Evolutionary conservation across 2,329 filamentous ascomycete species (phyloP), one percentile per base, ranked within the genome.

Genomic region (Hypomyces perniciosus): DNA sequence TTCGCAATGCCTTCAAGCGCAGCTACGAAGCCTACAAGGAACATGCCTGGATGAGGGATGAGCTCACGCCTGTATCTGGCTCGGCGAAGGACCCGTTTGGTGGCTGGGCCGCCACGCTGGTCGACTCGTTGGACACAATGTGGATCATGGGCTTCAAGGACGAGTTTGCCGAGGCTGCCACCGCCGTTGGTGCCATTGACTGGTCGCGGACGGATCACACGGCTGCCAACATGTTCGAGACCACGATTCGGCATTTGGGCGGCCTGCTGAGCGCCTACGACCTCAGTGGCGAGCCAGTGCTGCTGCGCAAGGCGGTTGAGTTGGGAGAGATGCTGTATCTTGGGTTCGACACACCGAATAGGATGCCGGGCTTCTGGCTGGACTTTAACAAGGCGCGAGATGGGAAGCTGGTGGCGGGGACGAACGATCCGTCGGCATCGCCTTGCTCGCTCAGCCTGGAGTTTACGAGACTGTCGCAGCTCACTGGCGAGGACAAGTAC

Each of bases 381-480:
- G 63, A 73, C 61, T 87, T 66, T 51, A 48, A 61, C 1, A 60
- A 66, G 3, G 72, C 73, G 2, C 61, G 61, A n/a, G 8, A 74
- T 66, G 61, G 71, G 64, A 33, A 75, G 70, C 61, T 80, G 53
- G 69, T 75, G 0, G 69, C 72, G 1, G 77, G 80, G 56, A 62
- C 75, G 3, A 75, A 73, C n/a, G 75, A 74, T 44, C 62, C 70
- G 1, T 69, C 70, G n/a, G 75, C 75, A 0, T 70, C 71, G 4
- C 67, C 71, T 1, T 85, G 84, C n/a, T 88, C 85, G 2, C 70
- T 91, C 41, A 83, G 81, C 7, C 67, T 92, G 61, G 87, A 91
- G 62, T 89, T 92, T 62, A 88, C 85, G 1, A 74, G 85, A 5
- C 72, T 92, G 38, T 83, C 85, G 6, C 87, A 90, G 65, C 69